Percentiles rank a stretch among this genome's conserved stretches.
phyloP scores from a whole-genome alignment of 805 yeast species.

The Candida rishiriensis region DNA sequence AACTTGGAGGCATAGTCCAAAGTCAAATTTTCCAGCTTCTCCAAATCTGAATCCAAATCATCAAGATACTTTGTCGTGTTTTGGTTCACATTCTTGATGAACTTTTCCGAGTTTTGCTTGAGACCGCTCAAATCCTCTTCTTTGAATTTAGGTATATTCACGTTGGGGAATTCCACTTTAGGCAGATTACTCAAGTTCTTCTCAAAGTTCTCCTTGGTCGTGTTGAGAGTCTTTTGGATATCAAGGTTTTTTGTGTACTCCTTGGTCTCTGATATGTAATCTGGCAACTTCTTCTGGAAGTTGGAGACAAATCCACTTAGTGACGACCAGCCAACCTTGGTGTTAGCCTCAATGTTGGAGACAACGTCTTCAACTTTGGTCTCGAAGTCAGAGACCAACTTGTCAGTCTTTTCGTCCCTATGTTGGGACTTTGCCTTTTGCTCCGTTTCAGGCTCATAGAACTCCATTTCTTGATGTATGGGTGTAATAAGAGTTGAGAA shows the following conservation, averaged over 20 bases:
- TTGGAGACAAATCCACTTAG: constrained; percentile 33
- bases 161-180: constrained; percentile 2
- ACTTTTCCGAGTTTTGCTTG: constrained; percentile 21
- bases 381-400: constrained; percentile 52
- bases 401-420: constrained; percentile 46
- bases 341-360: constrained; percentile 38
- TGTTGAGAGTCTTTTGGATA: constrained; percentile 12
- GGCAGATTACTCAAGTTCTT: constrained; percentile 13
- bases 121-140: constrained; percentile 23
- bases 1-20: constrained; percentile 53
- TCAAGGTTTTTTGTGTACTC: constrained; percentile 18
- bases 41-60: constrained; percentile 68
- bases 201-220: constrained; percentile 15
- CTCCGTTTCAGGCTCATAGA: constrained; percentile 26
- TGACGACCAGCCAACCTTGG: constrained; percentile 33
- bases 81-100: constrained; percentile 25
- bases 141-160: constrained; percentile 10
- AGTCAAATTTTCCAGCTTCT: constrained; percentile 66
- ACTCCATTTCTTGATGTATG: constrained; percentile 23
- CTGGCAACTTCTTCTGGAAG: constrained; percentile 30
- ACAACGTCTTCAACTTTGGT: constrained; percentile 36
- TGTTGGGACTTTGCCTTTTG: constrained; percentile 19
- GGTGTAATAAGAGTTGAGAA: not conserved
- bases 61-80: constrained; percentile 64
- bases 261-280: constrained; percentile 26